Base-by-base conservation (phyloP, 139 green algal genomes). In the Microglena sp. region DNA sequence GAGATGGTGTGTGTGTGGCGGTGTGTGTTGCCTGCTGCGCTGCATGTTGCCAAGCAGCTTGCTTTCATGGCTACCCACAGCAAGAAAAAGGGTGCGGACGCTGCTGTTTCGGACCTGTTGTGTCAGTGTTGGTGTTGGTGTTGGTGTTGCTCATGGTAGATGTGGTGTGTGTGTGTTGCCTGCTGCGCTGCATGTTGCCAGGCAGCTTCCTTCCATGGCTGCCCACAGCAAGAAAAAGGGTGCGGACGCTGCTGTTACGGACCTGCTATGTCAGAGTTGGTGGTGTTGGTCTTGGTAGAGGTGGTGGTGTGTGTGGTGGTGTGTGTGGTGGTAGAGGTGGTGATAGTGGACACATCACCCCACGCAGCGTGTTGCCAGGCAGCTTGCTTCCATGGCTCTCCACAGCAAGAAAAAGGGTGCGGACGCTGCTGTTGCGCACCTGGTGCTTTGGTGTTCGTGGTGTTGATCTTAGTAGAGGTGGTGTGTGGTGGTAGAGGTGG, bases 101-200 rank as follows among this genome's bases (percentile, higher is more conserved):
- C 73, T 88, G 36, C 59, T 85, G 77, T 96, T 96, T 69, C 89
- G 84, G 1, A 93, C 82, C 78, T 95, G 86, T 70, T n/a, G n/a
- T n/a, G n/a, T n/a, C n/a, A n/a, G n/a, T n/a, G n/a, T n/a, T n/a
- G n/a, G n/a, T n/a, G n/a, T n/a, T n/a, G n/a, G n/a, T n/a, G n/a
- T n/a, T n/a, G n/a, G n/a, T n/a, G n/a, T n/a, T n/a, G n/a, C n/a
- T n/a, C n/a, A n/a, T n/a, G n/a, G n/a, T n/a, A n/a, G n/a, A 89
- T 84, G 64, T 84, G 72, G 61, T 87, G 82, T 0, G 88, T 80
- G 33, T 79, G 72, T 40, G 73, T 67, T 24, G 95, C 61, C 46
- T 96, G 73, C 2, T 87, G 90, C 54, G 96, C 89, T 32, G 93
- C 67, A 24, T 31, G n/a, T n/a, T 66, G 33, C 82, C 84, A 92